Conservation (phyloP, 2,329 filamentous ascomycete genomes). For the Aspergillus sp. region DNA sequence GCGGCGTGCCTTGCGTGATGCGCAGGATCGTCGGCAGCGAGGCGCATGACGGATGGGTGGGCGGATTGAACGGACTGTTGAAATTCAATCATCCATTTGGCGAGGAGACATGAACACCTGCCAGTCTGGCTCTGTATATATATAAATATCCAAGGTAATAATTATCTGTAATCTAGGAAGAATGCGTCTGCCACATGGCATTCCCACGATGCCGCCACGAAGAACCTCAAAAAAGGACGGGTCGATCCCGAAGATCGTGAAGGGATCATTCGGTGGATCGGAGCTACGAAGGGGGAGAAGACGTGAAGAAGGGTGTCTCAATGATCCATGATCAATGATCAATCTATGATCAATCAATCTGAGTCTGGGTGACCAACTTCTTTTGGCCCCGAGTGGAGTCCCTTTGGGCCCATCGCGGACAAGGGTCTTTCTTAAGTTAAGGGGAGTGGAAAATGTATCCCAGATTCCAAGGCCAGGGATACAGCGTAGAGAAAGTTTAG, state of each 20-base stretch:
- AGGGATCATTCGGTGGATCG: constrained; percentile 2
- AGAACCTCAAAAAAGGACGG: too few species aligned
- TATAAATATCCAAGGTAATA: too few species aligned
- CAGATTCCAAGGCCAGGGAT: background rate
- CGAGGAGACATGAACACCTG: constrained; percentile 46
- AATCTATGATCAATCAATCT: background rate
- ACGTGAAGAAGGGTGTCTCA: background rate
- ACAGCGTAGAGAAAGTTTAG: too few species aligned
- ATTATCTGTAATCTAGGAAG: too few species aligned
- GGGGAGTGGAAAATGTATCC: background rate
- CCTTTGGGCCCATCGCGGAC: background rate
- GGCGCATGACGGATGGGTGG: constrained; percentile 91
- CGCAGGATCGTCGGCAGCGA: constrained; percentile 55
- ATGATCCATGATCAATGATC: background rate
- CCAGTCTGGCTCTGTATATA: too few species aligned
- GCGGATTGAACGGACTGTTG: constrained; percentile 83
- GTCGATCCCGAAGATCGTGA: too few species aligned
- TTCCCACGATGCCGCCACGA: too few species aligned
- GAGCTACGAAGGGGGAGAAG: background rate
- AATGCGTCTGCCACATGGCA: too few species aligned
- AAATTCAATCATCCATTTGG: constrained; percentile 99
- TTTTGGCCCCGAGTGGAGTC: background rate
- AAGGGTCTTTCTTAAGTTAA: background rate
- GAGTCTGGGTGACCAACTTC: background rate
- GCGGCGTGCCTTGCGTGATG: constrained; percentile 91